Evolutionary conservation across 129 eudicot species (phyloP).

Genomic region (Mikania micrantha): DNA sequence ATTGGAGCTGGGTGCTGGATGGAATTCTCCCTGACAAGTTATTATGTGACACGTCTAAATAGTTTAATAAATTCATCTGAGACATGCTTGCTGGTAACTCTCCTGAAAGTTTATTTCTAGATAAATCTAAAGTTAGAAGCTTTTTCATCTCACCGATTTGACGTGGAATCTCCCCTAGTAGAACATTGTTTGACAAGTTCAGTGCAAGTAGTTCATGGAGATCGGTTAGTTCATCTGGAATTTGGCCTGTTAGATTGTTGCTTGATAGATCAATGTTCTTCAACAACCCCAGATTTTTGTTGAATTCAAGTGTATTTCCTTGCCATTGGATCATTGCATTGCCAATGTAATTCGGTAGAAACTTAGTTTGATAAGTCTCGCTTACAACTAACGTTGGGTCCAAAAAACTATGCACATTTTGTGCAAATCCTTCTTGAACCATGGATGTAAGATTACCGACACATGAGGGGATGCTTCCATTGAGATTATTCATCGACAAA

Average conservation of each 20-base stretch:
- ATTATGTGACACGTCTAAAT: background rate
- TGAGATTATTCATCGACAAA: background rate
- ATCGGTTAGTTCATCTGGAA: background rate
- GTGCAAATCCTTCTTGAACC: background rate
- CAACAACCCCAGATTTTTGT: background rate
- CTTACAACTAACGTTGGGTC: too few species aligned
- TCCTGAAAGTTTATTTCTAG: conserved; percentile 6
- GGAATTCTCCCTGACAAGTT: background rate
- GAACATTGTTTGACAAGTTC: background rate
- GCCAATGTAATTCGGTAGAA: background rate
- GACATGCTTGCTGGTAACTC: too few species aligned
- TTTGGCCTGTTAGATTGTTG: background rate
- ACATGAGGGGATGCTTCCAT: too few species aligned
- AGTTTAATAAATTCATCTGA: background rate
- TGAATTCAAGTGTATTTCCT: background rate
- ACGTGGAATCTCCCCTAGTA: background rate
- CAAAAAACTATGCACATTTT: background rate
- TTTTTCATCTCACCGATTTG: background rate
- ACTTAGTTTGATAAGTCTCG: too few species aligned
- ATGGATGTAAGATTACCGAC: background rate
- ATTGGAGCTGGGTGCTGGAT: background rate
- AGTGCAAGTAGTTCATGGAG: background rate
- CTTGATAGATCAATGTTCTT: background rate
- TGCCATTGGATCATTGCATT: too few species aligned
- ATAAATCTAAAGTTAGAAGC: background rate